Base-by-base conservation (phyloP, 352 stramenopile species). In the Globisporangium takayamanum region DNA sequence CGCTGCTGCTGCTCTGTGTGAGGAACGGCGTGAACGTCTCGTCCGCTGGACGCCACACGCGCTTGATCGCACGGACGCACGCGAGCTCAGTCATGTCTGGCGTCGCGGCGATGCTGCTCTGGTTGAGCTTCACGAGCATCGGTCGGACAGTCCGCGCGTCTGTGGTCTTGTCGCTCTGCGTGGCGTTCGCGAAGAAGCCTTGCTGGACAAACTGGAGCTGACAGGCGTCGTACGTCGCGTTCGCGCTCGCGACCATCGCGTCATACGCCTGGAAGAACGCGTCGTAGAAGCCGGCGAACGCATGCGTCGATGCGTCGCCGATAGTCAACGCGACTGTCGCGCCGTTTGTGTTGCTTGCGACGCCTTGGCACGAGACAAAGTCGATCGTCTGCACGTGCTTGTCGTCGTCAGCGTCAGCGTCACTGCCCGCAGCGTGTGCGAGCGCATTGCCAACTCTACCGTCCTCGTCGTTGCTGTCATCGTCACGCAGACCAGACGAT, bases 171-270 rank as follows among this genome's bases (percentile, higher is more conserved):
- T 70, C 46, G 5, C 54, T 58, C 2, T 37, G 33, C 30, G 70
- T 83, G 26, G 70, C 69, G 46, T 82, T 80, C 0, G 64, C 50
- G 25, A 88, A 53, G 26, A 89, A 57, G 48, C 74, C 67, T 39
- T 85, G 69, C 65, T 89, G 70, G 16, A 89, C 47, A 60, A 87
- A 87, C 64, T 87, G 76, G 54, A 89, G 64, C 54, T 85, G 74
- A 57, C 79, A 89, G 16, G 76, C 79, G 62, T 85, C 79, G 45
- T 70, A 74, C 33, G 73, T 76, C 0, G 76, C 74, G 53, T 89
- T 73, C 2, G 59, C 62, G 8, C 74, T 78, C 5, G 64, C 60
- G 45, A 89, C 53, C 73, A 89, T 84, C 15, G 74, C 74, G 55
- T 89, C 76, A 44, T 87, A 89, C 3, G 79, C 79, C 15, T 59